A percentile compares a stretch with the other conserved stretches of the same genome.
phyloP scores from a whole-genome alignment of 768 basidiomycete genomes.

The Hebeloma cylindrosporum region DNA sequence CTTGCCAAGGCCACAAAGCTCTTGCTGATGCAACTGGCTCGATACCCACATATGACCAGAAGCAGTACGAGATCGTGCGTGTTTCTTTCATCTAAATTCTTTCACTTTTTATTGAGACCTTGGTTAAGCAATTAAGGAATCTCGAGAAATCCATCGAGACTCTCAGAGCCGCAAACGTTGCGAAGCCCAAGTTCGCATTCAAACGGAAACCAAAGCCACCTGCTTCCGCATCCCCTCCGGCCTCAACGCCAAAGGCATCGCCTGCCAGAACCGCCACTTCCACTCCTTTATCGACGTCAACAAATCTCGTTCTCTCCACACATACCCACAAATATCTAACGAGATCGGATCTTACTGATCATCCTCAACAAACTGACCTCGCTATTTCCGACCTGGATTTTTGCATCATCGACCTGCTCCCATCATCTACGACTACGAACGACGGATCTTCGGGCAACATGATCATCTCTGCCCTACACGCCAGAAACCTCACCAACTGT shows the following conservation, averaged over 20 bases:
- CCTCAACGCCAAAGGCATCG: slow-evolving; percentile 1
- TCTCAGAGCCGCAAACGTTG: slow-evolving; percentile 42
- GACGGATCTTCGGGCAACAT: slow-evolving; percentile 3
- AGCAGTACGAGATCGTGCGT: slow-evolving; percentile 67
- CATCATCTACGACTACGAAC: slow-evolving; percentile 14
- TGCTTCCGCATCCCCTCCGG: slow-evolving; percentile 12
- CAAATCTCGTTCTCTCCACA: slow-evolving; percentile 44
- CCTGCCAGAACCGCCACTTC: not conserved
- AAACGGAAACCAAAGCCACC: slow-evolving; percentile 40
- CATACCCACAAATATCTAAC: slow-evolving; percentile 50
- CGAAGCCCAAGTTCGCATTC: slow-evolving; percentile 66
- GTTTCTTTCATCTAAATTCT: not conserved
- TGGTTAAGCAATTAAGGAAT: slow-evolving; percentile 59
- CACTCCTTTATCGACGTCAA: slow-evolving; percentile 20
- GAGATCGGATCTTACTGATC: slow-evolving; percentile 36
- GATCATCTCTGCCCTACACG: slow-evolving; percentile 59
- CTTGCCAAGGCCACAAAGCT: slow-evolving; percentile 60
- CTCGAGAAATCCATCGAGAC: slow-evolving; percentile 58
- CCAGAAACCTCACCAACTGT: slow-evolving; percentile 56
- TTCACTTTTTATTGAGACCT: not conserved
- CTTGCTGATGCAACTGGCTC: slow-evolving; percentile 63
- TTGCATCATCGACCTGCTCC: slow-evolving; percentile 72
- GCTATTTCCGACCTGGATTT: slow-evolving; percentile 63
- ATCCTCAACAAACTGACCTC: slow-evolving; percentile 47
- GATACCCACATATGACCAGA: slow-evolving; percentile 73